Evolutionary conservation across 495 filamentous ascomycete species (phyloP), one percentile per base, ranked within the genome.

Genomic region (Penicillium maclennaniae): DNA sequence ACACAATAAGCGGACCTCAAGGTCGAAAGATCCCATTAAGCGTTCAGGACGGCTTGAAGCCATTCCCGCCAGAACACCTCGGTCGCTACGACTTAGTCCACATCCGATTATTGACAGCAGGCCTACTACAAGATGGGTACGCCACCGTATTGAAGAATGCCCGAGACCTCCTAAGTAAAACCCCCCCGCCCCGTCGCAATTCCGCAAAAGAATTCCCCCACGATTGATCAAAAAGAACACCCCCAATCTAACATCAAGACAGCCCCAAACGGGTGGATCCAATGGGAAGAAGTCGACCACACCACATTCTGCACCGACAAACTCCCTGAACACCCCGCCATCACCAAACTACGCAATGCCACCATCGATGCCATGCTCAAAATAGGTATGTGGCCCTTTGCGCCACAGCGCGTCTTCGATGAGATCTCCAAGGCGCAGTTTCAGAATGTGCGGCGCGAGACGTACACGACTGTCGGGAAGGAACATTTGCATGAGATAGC

Each of bases 21-120:
- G 36, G 42, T 0, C 25, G 34, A 19, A 27, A 38, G 10, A 62
- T 68, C 21, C 28, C 49, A 15, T 42, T 62, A 12, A 58, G 49
- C 10, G 58, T 71, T 4, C 72, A 75, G 3, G 62, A 73, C 27
- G 53, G 61, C 10, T 53, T 66, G 1, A 38, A 66, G 4, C 63
- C 63, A 5, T 75, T 69, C 43, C 64, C 69, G 4, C 3, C 21
- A 1, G 56, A 70, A 10, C 60, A 70, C 20, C 48, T 55, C 5
- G 52, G 52, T 10, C 58, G 54, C 9, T 74, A 71, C 36, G 72
- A 74, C 26, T 36, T 75, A 9, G 68, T 74, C 0, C 65, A 75
- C 45, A 52, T 75, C 20, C 55, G 64, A 9, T 50, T 71, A 6
- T 50, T 75, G 9, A 56, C 64, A 8, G 60, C 49, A 0, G 67